phyloP scores from a whole-genome alignment of 345 rosid species.

The Populus pruinosa region DNA sequence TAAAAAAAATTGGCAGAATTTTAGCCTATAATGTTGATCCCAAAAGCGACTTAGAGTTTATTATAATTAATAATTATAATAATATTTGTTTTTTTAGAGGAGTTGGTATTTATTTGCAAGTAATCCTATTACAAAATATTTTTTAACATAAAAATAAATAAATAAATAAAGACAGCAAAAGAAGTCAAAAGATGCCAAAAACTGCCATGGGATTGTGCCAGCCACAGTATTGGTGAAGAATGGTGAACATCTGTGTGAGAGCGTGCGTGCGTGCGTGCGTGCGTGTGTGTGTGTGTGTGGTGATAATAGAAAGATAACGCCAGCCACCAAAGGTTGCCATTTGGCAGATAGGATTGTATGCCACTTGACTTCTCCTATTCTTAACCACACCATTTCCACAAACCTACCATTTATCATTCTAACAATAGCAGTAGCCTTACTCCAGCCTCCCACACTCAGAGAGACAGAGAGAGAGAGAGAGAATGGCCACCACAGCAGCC shows the following conservation, averaged over 20 bases:
- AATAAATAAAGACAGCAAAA: too few relatives aligned
- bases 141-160: not conserved
- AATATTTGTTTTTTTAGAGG: too few relatives aligned
- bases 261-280: too few relatives aligned
- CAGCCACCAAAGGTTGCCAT: conserved; percentile 48
- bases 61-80: too few relatives aligned
- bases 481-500: conserved; percentile 52
- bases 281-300: conserved; percentile 1
- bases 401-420: conserved; percentile 21
- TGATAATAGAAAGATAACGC: conserved; percentile 47
- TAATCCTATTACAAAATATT: too few relatives aligned
- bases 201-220: conserved; percentile 19
- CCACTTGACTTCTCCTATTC: conserved; percentile 12
- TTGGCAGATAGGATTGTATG: conserved; percentile 47
- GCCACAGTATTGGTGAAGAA: conserved; percentile 22
- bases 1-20: too few relatives aligned
- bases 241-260: not conserved
- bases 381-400: conserved; percentile 27
- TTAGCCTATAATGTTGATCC: too few relatives aligned
- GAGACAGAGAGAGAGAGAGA: not conserved
- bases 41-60: too few relatives aligned
- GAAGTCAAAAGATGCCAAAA: too few relatives aligned
- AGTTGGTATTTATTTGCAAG: too few relatives aligned
- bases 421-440: not conserved
- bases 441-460: not conserved